Evolutionary conservation across 805 yeast species (phyloP).

Genomic region (Candida patagonica): DNA sequence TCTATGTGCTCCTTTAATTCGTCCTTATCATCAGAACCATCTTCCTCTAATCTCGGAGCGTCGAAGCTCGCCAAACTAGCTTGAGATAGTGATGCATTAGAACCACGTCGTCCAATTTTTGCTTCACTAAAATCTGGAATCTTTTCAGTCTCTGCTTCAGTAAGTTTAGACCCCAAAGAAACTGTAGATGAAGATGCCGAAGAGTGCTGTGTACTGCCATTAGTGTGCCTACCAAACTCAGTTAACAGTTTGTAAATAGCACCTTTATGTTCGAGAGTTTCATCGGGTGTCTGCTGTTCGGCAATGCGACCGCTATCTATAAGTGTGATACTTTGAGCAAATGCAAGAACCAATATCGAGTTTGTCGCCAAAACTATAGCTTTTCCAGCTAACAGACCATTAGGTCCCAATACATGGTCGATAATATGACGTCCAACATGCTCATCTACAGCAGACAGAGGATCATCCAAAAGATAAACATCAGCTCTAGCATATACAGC

Average conservation of each 20-base stretch:
- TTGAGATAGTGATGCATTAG: conserved; percentile 35
- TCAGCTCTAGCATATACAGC: conserved; percentile 65
- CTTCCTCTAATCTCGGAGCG: conserved; percentile 20
- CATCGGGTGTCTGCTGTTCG: conserved; percentile 28
- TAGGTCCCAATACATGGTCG: conserved; percentile 67
- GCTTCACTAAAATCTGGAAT: conserved; percentile 1
- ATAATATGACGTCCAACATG: conserved; percentile 76
- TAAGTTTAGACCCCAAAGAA: not conserved
- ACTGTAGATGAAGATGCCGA: conserved; percentile 6
- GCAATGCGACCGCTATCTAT: conserved; percentile 41
- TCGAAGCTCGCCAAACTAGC: conserved; percentile 58
- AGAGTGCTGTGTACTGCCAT: conserved; percentile 9
- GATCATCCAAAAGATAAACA: conserved; percentile 66
- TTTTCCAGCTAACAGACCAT: conserved; percentile 66
- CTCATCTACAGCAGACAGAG: conserved; percentile 78
- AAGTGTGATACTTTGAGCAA: conserved; percentile 63
- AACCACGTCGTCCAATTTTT: conserved; percentile 17
- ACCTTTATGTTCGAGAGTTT: conserved; percentile 20
- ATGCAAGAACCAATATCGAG: conserved; percentile 68
- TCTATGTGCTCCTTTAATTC: conserved; percentile 64
- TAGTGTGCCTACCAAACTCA: conserved; percentile 23
- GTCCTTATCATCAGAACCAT: conserved; percentile 19
- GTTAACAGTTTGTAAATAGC: conserved; percentile 17
- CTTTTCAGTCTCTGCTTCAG: conserved; percentile 3
- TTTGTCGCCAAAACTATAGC: conserved; percentile 79